phyloP scores from a whole-genome alignment of 371 early-diverging fungal species.

The Choanephora cucurbitarum region DNA sequence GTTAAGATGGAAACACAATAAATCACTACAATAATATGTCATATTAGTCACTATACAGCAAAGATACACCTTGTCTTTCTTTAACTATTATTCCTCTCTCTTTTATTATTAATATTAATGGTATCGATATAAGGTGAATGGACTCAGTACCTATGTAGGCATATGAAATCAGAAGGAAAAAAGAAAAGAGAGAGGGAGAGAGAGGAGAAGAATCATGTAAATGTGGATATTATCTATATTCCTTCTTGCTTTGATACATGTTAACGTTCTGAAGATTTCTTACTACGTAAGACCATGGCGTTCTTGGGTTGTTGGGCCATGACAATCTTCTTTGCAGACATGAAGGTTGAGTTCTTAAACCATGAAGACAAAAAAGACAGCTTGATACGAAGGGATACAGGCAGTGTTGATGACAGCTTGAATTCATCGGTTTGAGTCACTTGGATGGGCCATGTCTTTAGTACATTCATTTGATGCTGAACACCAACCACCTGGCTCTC shows the following conservation, averaged over 20 bases:
- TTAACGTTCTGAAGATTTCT: background rate
- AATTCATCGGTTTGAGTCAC: slow-evolving; percentile 5
- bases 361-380: slow-evolving; percentile 25
- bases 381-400: slow-evolving; percentile 32
- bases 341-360: slow-evolving; percentile 23
- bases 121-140: too few relatives aligned
- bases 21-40: background rate
- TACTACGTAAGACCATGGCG: slow-evolving; percentile 18
- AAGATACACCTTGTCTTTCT: too few relatives aligned
- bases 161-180: background rate
- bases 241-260: too few relatives aligned
- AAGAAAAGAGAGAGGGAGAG: slow-evolving; percentile 1
- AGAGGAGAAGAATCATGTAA: slow-evolving; percentile 8
- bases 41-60: too few relatives aligned
- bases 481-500: slow-evolving; percentile 36
- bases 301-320: slow-evolving; percentile 7
- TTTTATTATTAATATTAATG: background rate
- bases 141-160: too few relatives aligned
- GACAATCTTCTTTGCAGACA: slow-evolving; percentile 9
- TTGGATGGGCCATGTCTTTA: slow-evolving; percentile 29
- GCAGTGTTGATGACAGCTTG: slow-evolving; percentile 14
- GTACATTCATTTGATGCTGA: slow-evolving; percentile 27
- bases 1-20: slow-evolving; percentile 35
- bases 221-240: slow-evolving; percentile 2
- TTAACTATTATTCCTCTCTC: slow-evolving; percentile 1